Evolutionary conservation across 345 rosid genomes (phyloP), one percentile per base, ranked within the genome.

Genomic region (Nephelium lappaceum): DNA sequence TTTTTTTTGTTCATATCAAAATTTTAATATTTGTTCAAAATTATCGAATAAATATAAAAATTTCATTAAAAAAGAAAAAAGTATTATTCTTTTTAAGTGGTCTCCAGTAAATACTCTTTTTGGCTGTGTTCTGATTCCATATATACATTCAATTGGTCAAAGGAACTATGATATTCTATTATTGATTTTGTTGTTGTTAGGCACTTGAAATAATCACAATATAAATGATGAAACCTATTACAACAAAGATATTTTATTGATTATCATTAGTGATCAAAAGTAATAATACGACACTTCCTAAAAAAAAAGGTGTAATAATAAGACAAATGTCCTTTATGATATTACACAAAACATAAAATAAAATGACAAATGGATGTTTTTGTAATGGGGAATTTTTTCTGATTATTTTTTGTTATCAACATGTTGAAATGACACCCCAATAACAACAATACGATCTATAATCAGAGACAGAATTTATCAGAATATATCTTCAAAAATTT

Each of bases 381-480:
- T 57, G 2, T 57, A 57, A 16, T n/a, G 23, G 3, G 36, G 36
- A 31, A 57, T 57, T n/a, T 72, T 19, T 72, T 1, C 24, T 27
- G 45, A 55, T 31, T 23, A 3, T n/a, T 16, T 71, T 65, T 51
- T 71, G 24, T 18, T 27, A 72, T 31, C 36, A 31, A 31, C 57
- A 55, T 6, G 18, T 57, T 71, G 61, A 49, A 11, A 41, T 10
- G 21, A 39, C 23, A 8, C 12, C 3, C 36, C 36, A 31, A 31
- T 31, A 66, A n/a, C 25, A 45, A 12, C 12, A 43, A 23, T 23
- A 45, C 19, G 21, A 19, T 36, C 45, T 18, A 27, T 21, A 5
- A 72, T 72, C 24, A 71, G 24, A 53, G 11, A 53, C 63, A 71
- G 5, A 53, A 55, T 71, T 16, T 19, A 63, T 63, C 58, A 63